Conservation (phyloP, 306 rosid species). For the Ormosia emarginata region DNA sequence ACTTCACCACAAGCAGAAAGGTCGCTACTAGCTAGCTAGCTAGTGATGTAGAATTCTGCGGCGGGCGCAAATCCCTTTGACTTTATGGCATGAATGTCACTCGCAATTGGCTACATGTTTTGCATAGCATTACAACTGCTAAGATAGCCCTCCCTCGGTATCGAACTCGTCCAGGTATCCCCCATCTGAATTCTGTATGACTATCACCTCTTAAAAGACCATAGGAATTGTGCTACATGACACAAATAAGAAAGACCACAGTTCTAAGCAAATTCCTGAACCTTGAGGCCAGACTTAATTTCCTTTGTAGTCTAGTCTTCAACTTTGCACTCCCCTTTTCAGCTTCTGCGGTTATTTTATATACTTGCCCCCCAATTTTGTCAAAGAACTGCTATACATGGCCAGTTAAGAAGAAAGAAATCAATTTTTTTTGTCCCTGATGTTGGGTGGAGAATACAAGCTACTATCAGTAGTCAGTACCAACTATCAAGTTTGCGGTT, state of each 20-base stretch:
- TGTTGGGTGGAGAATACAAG: neutral
- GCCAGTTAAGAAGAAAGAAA: neutral
- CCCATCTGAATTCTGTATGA: neutral
- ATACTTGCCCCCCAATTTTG: neutral
- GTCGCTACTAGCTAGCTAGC: neutral
- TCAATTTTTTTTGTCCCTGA: neutral
- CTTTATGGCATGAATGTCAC: neutral
- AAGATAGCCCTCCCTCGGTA: neutral
- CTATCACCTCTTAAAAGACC: neutral
- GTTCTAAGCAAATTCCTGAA: too few relatives aligned
- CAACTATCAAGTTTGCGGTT: too few relatives aligned
- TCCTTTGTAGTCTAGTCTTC: too few relatives aligned
- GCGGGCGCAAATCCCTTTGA: neutral
- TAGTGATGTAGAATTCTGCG: neutral
- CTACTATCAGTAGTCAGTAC: too few relatives aligned
- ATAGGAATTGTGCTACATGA: neutral
- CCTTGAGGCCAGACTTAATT: too few relatives aligned
- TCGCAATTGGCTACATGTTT: neutral
- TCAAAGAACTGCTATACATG: neutral
- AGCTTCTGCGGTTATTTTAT: neutral
- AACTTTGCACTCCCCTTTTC: neutral
- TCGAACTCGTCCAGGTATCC: neutral
- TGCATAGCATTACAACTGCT: too few relatives aligned
- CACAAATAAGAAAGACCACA: neutral
- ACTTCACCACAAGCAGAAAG: neutral